Conservation (phyloP, 225 moss, liverwort and hornwort species). For the Thuidium tamariscinum region DNA sequence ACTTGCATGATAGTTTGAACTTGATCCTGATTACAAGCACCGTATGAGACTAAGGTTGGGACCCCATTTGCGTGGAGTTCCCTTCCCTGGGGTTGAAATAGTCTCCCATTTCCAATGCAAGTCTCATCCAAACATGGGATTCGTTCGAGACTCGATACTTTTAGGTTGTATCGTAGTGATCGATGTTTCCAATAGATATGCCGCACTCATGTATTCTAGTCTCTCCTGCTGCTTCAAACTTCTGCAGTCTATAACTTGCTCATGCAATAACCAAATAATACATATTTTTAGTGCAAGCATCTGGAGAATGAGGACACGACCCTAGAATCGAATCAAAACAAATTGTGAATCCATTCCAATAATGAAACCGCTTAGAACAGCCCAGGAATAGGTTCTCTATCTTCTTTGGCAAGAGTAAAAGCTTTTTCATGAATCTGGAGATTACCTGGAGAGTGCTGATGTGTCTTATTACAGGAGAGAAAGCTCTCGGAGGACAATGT, state of each 20-base stretch:
- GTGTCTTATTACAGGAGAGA: constrained; percentile 46
- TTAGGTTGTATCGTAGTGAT: not conserved
- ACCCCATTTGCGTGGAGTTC: not conserved
- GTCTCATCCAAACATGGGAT: not conserved
- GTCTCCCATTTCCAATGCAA: not conserved
- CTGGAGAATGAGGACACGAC: not conserved
- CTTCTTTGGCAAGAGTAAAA: not conserved
- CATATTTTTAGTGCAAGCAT: not conserved
- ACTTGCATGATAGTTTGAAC: not conserved
- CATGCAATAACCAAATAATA: not conserved
- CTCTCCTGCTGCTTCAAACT: not conserved
- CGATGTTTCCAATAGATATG: not conserved
- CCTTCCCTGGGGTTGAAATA: not conserved
- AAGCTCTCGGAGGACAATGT: constrained; percentile 82
- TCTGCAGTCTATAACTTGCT: not conserved
- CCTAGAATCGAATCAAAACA: not conserved
- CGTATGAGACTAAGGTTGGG: not conserved
- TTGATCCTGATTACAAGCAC: not conserved
- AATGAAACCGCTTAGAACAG: not conserved
- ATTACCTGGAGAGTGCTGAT: not conserved
- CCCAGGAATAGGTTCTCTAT: not conserved
- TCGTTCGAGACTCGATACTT: not conserved
- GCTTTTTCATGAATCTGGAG: not conserved
- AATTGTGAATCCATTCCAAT: not conserved
- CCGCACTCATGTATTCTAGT: not conserved